phyloP scores from a whole-genome alignment of 805 yeast genomes.

The Pichia occidentalis region DNA sequence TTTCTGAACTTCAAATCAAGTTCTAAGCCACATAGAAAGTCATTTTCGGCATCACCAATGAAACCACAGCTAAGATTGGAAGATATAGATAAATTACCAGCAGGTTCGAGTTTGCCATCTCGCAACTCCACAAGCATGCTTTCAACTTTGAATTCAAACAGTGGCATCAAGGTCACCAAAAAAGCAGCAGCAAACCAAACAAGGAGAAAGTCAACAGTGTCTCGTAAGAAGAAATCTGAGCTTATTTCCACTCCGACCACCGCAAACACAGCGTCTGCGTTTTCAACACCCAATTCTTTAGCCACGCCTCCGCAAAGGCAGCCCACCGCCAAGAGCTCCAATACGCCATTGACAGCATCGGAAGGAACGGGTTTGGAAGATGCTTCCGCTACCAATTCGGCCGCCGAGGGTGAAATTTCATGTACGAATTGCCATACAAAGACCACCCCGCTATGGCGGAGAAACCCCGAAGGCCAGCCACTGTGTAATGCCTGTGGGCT shows the following conservation, averaged over 20 bases:
- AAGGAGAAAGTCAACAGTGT: not conserved
- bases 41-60: no score
- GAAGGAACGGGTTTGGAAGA: slow-evolving; percentile 14
- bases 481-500: slow-evolving; percentile 95
- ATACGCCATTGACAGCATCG: slow-evolving; percentile 12
- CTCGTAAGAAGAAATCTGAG: not conserved
- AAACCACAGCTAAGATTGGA: no score
- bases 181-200: not conserved
- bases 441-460: slow-evolving; percentile 93
- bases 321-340: slow-evolving; percentile 8
- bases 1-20: no score
- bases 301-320: slow-evolving; percentile 12
- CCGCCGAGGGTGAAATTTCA: slow-evolving; percentile 17
- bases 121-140: no score
- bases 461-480: slow-evolving; percentile 88
- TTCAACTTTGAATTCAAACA: no score
- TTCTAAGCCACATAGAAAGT: no score
- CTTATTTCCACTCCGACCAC: not conserved
- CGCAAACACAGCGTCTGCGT: not conserved
- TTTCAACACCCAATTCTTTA: not conserved
- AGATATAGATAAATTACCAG: no score
- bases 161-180: not conserved
- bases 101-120: no score
- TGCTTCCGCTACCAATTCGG: not conserved
- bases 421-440: slow-evolving; percentile 90